Percentiles rank a stretch among this genome's conserved stretches.
phyloP scores from a whole-genome alignment of 139 green algal genomes.

The Chlorella sp. region DNA sequence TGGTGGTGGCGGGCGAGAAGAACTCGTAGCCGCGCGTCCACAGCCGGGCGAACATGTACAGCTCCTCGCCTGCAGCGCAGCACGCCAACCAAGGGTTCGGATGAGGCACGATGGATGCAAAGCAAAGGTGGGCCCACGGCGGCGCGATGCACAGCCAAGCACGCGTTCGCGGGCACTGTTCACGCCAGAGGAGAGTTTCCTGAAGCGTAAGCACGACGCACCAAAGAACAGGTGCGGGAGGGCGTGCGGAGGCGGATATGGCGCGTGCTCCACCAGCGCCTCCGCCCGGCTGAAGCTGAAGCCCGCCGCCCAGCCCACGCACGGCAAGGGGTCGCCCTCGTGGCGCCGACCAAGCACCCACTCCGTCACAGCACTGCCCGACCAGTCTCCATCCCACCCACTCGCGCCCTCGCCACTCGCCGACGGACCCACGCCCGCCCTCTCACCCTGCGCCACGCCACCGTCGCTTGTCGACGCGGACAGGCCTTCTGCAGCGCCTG shows the following conservation, averaged over 20 bases:
- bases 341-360: background rate
- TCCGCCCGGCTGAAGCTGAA: constrained; percentile 52
- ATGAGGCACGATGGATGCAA: no score
- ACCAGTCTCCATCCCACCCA: no score
- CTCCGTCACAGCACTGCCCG: background rate
- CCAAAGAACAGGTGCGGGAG: constrained; percentile 76
- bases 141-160: no score
- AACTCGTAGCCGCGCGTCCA: constrained; percentile 60
- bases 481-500: background rate
- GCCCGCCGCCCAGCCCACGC: constrained; percentile 65
- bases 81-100: no score
- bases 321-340: constrained; percentile 21
- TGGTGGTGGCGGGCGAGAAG: constrained; percentile 32
- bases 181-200: no score
- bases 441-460: background rate
- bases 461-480: background rate
- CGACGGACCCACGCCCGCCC: background rate
- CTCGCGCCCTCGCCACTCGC: background rate
- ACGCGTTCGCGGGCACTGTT: no score
- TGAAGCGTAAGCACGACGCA: no score
- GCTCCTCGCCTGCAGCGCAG: constrained; percentile 24
- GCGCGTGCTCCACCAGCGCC: constrained; percentile 30
- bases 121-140: no score
- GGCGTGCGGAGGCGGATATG: constrained; percentile 30
- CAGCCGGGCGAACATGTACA: constrained; percentile 50